Base-by-base conservation (phyloP, 768 basidiomycete species). In the Mrakia blollopis region DNA sequence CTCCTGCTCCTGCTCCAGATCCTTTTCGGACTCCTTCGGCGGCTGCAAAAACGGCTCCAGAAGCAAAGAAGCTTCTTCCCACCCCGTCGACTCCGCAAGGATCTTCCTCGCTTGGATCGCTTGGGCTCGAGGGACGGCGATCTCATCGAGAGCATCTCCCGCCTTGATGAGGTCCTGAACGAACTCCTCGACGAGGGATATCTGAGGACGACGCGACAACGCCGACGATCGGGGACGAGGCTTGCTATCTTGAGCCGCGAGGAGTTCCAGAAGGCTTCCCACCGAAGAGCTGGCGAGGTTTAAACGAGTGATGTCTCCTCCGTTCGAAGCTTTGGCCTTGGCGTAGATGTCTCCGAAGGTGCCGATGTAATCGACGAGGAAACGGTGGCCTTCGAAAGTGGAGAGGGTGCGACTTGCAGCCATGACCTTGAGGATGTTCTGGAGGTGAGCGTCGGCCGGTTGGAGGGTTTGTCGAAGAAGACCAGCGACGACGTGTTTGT, bases 111-210 rank as follows among this genome's bases (percentile, higher is more conserved):
- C 65, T 39, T 8, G 2, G 10, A 44, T 0, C 6, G 65, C 39
- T 39, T 39, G 14, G 10, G 0, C 2, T 0, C 39, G 39, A 18
- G 35, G 23, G 13, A 68, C 18, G 16, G 65, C 14, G 65, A 68
- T 68, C 21, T 2, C 2, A 5, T 37, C 65, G 21, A 68, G 37
- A 11, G 35, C 21, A 23, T 68, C 65, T 68, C 65, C 65, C 6
- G 39, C 39, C 39, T 35, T 39, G 65, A 68, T 68, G 35, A 68
- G 65, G n/a, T 68, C 65, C 37, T 68, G 25, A 39, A 68, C 37
- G 39, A 68, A 68, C 35, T 39, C 39, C 23, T 68, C 65, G 65
- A 68, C 65, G 35, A 68, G 65, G 35, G 65, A 68, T 21, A 41
- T 18, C 25, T n/a, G 37, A 5, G 65, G 65, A n/a, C 21, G 32